A percentile compares a stretch with the other conserved stretches of the same genome.
phyloP scores from a whole-genome alignment of 768 basidiomycete species.

The Suillus subluteus region DNA sequence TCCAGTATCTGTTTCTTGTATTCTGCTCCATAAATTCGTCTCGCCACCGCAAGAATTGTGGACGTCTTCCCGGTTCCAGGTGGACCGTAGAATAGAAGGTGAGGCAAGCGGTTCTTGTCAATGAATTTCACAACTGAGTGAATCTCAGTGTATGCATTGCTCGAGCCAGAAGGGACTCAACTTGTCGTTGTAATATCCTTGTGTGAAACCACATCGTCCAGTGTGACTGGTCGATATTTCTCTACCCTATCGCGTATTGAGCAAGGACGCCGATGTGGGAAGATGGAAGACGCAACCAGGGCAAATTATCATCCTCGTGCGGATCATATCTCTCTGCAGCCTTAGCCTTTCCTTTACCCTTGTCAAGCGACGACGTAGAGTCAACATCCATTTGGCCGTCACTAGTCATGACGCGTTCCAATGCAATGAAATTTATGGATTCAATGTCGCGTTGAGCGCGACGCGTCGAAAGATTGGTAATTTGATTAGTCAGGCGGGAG shows the following conservation, averaged over 20 bases:
- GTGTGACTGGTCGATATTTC: slow-evolving; percentile 90
- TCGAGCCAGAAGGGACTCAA: slow-evolving; percentile 34
- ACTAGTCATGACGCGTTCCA: slow-evolving; percentile 49
- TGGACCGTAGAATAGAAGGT: slow-evolving; percentile 96
- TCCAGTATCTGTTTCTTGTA: slow-evolving; percentile 94
- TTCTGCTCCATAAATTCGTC: slow-evolving; percentile 87
- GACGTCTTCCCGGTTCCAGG: slow-evolving; percentile 99
- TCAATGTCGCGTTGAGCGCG: slow-evolving; percentile 5
- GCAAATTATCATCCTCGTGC: slow-evolving; percentile 68
- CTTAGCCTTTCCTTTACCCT: slow-evolving; percentile 73
- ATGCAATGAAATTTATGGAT: slow-evolving; percentile 5
- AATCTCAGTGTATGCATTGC: slow-evolving; percentile 7
- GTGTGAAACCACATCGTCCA: slow-evolving; percentile 96
- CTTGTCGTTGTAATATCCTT: slow-evolving; percentile 95
- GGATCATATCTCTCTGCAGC: slow-evolving; percentile 46
- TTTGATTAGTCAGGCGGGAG: slow-evolving; percentile 24
- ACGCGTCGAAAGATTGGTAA: slow-evolving; percentile 1
- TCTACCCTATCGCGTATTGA: slow-evolving; percentile 74
- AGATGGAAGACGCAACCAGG: slow-evolving; percentile 62
- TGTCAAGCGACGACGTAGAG: slow-evolving; percentile 24
- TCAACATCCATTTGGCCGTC: slow-evolving; percentile 58
- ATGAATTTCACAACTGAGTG: slow-evolving; percentile 92
- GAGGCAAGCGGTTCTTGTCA: slow-evolving; percentile 90
- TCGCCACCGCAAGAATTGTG: slow-evolving; percentile 93
- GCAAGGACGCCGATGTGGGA: slow-evolving; percentile 9